Conservation (phyloP, 306 rosid species). For the Trichosanthes cucumerina region DNA sequence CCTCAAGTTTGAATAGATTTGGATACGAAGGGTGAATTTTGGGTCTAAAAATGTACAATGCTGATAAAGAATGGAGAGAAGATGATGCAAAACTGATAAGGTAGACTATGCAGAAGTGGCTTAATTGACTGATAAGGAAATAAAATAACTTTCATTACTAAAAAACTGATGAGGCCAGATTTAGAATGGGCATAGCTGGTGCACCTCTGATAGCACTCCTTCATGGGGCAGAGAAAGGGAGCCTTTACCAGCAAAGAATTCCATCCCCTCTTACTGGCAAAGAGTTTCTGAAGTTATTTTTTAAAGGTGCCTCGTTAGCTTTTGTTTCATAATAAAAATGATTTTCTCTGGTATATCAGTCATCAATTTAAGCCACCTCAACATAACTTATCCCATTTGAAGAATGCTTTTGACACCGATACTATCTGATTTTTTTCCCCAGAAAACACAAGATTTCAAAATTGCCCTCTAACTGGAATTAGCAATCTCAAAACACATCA, state of each 20-base stretch:
- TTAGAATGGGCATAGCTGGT: neutral
- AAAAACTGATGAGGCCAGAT: neutral
- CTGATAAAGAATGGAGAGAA: neutral
- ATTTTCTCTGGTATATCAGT: neutral
- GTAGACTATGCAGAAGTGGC: neutral
- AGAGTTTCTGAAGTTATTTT: too few species aligned
- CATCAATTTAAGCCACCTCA: neutral
- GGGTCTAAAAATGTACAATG: neutral
- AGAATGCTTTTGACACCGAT: neutral
- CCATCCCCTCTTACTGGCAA: too few species aligned
- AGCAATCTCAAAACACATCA: neutral
- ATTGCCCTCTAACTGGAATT: neutral
- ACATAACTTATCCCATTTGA: neutral
- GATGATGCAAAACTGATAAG: neutral
- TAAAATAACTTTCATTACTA: neutral
- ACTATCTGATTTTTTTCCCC: neutral
- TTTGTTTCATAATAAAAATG: too few species aligned
- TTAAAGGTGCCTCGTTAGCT: neutral
- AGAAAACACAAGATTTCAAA: neutral
- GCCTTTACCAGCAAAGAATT: neutral
- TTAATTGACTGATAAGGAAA: neutral
- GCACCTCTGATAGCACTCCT: neutral
- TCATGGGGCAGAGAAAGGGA: neutral
- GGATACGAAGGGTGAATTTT: neutral
- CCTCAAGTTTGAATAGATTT: neutral